Base-by-base conservation (phyloP, 805 yeast species). In the Yarrowia divulgata region DNA sequence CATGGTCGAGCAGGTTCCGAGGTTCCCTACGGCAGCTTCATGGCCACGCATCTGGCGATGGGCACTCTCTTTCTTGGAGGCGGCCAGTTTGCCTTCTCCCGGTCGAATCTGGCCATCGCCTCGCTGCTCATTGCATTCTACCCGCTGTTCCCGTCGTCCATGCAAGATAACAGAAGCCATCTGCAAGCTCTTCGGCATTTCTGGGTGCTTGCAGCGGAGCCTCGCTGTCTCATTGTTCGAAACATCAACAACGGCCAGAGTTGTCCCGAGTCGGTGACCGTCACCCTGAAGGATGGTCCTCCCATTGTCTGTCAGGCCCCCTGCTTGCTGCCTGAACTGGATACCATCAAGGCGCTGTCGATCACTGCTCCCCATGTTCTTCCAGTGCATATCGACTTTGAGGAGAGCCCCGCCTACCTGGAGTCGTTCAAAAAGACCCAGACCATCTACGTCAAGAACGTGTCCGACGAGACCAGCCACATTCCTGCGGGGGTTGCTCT, bases 11-110 rank as follows among this genome's bases (percentile, higher is more conserved):
- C 78, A 42, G 70, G 71, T 16, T 40, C 77, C 67, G 69, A 68
- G 13, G 75, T 81, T 55, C 81, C 82, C 10, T 92, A 85, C 76
- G 95, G 97, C 0, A 85, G 87, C 70, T 90, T 85, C 74, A 86
- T 90, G 87, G 90, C 93, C 0, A 82, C 88, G 1, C 91, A 90
- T 73, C 84, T 91, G 81, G 90, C 97, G 0, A 78, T 95, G 46
- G 99, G 99, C 1, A 87, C 94, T 73, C 80, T 94, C 68, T 93
- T 94, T 75, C 77, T 95, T 45, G 97, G 97, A 0, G 95, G 97
- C 1, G 97, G 98, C 0, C 97, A 92, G 76, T 92, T 87, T 77
- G 93, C 97, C 0, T 85, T 95, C 70, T 83, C 86, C 46, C 84
- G 78, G 8, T 85, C 90, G 3, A 84, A 86, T 69, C 81, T 89